These are phyloP conservation scores for Tricholoma sp. DNA, from an alignment of 768 basidiomycete species.

Conservation along the genomic window DNA sequence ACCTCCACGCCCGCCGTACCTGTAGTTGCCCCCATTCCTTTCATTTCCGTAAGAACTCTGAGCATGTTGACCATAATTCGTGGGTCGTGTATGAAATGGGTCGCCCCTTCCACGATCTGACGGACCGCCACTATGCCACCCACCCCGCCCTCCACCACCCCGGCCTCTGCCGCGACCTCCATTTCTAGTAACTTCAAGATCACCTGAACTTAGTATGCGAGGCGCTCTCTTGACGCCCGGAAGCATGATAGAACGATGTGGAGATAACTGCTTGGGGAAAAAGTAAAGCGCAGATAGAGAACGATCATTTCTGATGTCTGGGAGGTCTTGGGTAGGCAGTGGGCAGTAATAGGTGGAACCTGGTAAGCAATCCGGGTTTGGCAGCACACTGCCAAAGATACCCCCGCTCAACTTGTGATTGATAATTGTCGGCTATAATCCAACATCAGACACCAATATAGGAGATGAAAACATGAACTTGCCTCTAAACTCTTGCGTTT, in stretches of 20 bases:
- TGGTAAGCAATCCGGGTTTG: conserved; percentile 86
- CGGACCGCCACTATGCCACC: conserved; percentile 20
- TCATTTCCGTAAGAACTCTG: conserved; percentile 23
- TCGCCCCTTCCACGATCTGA: conserved; percentile 37
- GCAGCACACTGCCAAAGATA: conserved; percentile 72
- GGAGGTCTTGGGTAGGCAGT: conserved; percentile 50
- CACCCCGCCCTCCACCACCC: conserved; percentile 39
- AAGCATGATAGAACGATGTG: conserved; percentile 81
- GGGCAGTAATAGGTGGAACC: conserved; percentile 87
- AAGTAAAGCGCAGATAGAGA: conserved; percentile 84
- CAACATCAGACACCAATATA: conserved; percentile 9
- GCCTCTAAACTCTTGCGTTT: conserved; percentile 82
- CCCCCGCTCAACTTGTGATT: conserved; percentile 69
- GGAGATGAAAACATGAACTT: conserved; percentile 20
- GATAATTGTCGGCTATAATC: conserved; percentile 63
- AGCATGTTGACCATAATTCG: conserved; percentile 27
- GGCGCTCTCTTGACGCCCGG: conserved; percentile 60
- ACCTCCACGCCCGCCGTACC: conserved; percentile 27
- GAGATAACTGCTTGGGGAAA: conserved; percentile 82
- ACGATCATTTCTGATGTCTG: conserved; percentile 82
- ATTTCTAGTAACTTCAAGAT: conserved; percentile 64
- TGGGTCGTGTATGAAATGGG: conserved; percentile 42
- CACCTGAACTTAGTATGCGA: conserved; percentile 58
- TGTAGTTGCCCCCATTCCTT: conserved; percentile 18
- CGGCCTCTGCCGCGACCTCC: conserved; percentile 49